These are phyloP conservation scores for Iris macrosiphon DNA, from an alignment of 106 monocot genomes.

Conservation along the genomic window DNA sequence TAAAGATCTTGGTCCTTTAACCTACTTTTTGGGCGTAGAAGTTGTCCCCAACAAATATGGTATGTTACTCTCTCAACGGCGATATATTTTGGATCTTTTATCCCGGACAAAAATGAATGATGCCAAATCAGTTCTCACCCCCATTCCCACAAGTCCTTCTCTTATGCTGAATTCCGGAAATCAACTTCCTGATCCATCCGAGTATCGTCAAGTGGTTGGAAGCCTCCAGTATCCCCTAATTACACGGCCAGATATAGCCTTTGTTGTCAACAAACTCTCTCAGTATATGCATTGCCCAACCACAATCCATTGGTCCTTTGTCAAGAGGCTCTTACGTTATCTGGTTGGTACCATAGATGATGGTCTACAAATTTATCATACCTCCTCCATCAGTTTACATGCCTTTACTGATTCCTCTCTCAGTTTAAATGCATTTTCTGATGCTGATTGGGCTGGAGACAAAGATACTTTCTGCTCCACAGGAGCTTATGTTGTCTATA, in stretches of 20 bases:
- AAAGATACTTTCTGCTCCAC: conserved; percentile 9
- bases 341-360: not conserved
- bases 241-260: no score
- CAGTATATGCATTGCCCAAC: no score
- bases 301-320: no score
- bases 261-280: no score
- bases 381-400: no score
- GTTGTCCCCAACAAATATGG: not conserved
- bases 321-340: no score
- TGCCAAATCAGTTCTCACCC: not conserved
- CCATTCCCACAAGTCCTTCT: not conserved
- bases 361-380: not conserved
- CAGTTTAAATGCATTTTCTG: not conserved
- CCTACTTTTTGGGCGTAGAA: conserved; percentile 20
- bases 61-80: conserved; percentile 1
- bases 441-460: no score
- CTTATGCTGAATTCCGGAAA: not conserved
- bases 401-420: not conserved
- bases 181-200: not conserved
- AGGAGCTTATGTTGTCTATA: not conserved
- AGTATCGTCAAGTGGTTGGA: not conserved
- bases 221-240: conserved; percentile 1
- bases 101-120: not conserved
- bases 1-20: conserved; percentile 8
- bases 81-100: conserved; percentile 3